Conservation (phyloP, 179 eudicot genomes). For the Beta lomatogona region DNA sequence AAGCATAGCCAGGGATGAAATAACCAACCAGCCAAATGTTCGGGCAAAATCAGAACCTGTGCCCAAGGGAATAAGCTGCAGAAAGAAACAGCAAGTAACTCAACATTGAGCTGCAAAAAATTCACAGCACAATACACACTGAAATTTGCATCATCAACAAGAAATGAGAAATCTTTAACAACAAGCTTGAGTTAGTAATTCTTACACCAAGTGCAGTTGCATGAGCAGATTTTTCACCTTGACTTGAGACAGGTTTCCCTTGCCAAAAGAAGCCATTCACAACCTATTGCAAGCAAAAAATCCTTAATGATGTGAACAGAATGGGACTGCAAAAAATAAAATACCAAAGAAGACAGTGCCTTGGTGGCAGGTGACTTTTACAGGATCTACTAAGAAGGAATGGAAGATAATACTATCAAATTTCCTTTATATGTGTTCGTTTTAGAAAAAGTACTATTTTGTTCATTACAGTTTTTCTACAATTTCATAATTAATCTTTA, state of each 20-base stretch:
- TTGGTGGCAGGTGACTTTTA: no score
- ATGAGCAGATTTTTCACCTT: constrained; percentile 35
- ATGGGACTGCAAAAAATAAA: background rate
- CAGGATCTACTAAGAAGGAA: background rate
- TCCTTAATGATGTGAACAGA: background rate
- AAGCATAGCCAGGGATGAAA: constrained; percentile 6
- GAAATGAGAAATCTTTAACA: background rate
- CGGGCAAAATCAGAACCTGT: constrained; percentile 99
- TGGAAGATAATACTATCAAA: background rate
- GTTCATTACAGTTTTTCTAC: background rate
- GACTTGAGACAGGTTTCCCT: constrained; percentile 56
- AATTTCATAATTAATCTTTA: no score
- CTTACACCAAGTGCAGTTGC: constrained; percentile 89
- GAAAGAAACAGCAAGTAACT: constrained; percentile 27
- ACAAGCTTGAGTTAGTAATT: constrained; percentile 20
- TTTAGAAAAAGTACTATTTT: background rate
- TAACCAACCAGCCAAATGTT: constrained; percentile 83
- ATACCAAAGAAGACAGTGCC: constrained; percentile 2
- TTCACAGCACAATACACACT: constrained; percentile 7
- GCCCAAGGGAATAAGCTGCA: constrained; percentile 93
- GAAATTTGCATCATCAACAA: constrained; percentile 22
- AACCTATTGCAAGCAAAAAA: constrained; percentile 52
- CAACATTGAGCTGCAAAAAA: constrained; percentile 13
- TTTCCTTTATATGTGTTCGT: background rate
- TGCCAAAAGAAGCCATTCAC: constrained; percentile 89